phyloP scores from a whole-genome alignment of 2,329 filamentous ascomycete species.

The Calonectria hawksworthii region DNA sequence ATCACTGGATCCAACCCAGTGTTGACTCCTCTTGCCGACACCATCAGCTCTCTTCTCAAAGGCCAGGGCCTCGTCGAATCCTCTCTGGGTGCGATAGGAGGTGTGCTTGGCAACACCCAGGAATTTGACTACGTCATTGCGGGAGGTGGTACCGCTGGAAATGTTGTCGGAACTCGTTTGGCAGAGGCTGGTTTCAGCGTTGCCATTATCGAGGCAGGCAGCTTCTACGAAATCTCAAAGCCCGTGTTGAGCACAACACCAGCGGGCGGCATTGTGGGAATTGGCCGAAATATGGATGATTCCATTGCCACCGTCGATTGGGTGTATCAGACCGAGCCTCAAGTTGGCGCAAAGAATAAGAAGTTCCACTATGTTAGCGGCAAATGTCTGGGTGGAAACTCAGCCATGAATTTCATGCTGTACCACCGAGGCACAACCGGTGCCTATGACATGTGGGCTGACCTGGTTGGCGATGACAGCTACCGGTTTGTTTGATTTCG shows the following conservation, averaged over 20 bases:
- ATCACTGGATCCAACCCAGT: not conserved
- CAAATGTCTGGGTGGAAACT: slow-evolving; percentile 12
- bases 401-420: slow-evolving; percentile 11
- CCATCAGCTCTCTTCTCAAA: not conserved
- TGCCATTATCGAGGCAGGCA: not conserved
- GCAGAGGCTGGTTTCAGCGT: not conserved
- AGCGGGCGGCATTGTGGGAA: not conserved
- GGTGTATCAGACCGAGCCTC: slow-evolving; percentile 4
- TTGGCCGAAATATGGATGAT: not conserved
- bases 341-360: slow-evolving; percentile 10
- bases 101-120: not conserved
- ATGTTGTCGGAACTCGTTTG: slow-evolving; percentile 1
- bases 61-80: not conserved
- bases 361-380: slow-evolving; percentile 8
- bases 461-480: slow-evolving; percentile 11
- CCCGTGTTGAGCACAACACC: slow-evolving; percentile 1
- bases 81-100: not conserved
- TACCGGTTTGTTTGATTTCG: slow-evolving; percentile 5
- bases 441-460: slow-evolving; percentile 10
- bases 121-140: not conserved
- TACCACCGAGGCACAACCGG: slow-evolving; percentile 10
- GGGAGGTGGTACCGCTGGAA: not conserved
- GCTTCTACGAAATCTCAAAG: not conserved
- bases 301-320: not conserved
- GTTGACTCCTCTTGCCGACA: not conserved